Evolutionary conservation across 495 filamentous ascomycete genomes (phyloP), one percentile per base, ranked within the genome.

Genomic region (Penicillium manginii): DNA sequence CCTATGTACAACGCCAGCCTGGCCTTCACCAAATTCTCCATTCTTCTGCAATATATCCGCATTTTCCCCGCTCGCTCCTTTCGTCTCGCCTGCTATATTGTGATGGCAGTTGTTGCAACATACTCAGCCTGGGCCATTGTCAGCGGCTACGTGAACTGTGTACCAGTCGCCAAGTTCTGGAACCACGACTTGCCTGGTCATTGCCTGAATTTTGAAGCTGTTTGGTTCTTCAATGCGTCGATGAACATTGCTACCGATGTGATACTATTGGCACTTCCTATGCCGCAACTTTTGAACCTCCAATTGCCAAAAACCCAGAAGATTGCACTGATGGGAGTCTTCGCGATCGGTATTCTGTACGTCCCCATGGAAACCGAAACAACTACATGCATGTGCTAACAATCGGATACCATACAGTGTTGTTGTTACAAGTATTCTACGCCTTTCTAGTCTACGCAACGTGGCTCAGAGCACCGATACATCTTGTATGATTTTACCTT

Each of bases 401-500:
- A 1, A 17, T 9, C 1, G 6, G 21, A 37, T 29, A 0, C 6
- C 26, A 29, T 29, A 55, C 54, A 67, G 65, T 15, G 72, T 77
- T 15, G 71, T 70, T 17, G 63, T 76, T 37, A 71, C 71, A 32
- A 70, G 72, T 50, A 66, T 70, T 42, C 64, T 77, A 14, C 74
- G 72, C 17, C 64, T 77, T 0, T 75, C 70, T 14, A 71, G 72
- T 59, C 58, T 77, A 10, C 66, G 58, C 0, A 33, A 32, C 2
- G 70, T 75, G 1, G 64, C 72, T 48, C 71, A 56, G 43, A 76
- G 57, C 59, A 57, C 61, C 15, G 77, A 64, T 72, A 86, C 71
- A 71, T 84, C 75, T 66, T 81, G 57, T 86, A 76, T 80, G 87
- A 87, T 65, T n/a, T 43, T 84, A 82, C 84, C 1, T 61, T 86